Conservation (phyloP, 768 basidiomycete genomes). For the Strobilomyces echinocephalus region DNA sequence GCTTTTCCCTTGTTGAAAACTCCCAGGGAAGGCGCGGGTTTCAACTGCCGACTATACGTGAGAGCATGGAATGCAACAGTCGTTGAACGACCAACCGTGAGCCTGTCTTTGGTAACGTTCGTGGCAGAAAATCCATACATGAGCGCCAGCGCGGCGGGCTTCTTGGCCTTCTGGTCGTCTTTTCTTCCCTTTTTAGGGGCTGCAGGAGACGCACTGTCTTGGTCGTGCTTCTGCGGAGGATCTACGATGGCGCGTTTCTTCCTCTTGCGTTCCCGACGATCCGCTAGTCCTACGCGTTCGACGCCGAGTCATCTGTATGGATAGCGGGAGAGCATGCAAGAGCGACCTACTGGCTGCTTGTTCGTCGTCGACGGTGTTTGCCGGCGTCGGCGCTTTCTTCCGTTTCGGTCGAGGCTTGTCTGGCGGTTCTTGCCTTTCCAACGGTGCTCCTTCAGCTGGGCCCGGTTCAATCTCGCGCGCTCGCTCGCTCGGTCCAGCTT, state of each 20-base stretch:
- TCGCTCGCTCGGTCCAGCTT: background rate
- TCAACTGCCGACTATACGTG: slow-evolving; percentile 23
- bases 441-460: background rate
- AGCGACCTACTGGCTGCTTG: slow-evolving; percentile 32
- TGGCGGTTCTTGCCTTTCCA: background rate
- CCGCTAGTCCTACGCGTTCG: slow-evolving; percentile 47
- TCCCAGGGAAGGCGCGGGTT: slow-evolving; percentile 27
- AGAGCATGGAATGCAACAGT: background rate
- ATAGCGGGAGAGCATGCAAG: background rate
- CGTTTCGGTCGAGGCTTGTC: slow-evolving; percentile 25
- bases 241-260: slow-evolving; percentile 52
- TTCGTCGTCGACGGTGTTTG: slow-evolving; percentile 31
- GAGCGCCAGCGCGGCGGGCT: slow-evolving; percentile 29
- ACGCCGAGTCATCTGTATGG: background rate
- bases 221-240: slow-evolving; percentile 11
- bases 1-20: slow-evolving; percentile 36
- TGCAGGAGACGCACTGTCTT: background rate
- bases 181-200: slow-evolving; percentile 11
- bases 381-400: slow-evolving; percentile 11
- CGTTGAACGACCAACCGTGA: slow-evolving; percentile 27
- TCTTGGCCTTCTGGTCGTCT: slow-evolving; percentile 20
- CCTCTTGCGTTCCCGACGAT: slow-evolving; percentile 62
- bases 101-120: slow-evolving; percentile 34
- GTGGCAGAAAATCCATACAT: slow-evolving; percentile 35
- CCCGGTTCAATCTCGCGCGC: background rate